phyloP scores from a whole-genome alignment of 805 yeast genomes.

The Sungouiella blattae region DNA sequence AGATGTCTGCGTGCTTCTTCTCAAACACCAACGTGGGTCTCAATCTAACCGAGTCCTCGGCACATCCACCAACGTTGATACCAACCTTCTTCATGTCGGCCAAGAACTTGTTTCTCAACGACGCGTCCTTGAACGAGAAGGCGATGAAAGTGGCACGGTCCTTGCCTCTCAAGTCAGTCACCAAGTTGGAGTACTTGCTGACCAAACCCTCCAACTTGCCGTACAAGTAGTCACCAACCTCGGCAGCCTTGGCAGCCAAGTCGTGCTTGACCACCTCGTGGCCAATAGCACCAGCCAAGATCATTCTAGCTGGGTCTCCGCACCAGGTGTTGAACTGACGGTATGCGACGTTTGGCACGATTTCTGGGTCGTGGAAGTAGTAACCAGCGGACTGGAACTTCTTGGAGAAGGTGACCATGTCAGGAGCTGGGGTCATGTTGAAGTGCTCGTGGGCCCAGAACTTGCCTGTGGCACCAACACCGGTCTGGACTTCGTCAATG shows the following conservation, averaged over 20 bases:
- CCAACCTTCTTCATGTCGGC: constrained; percentile 59
- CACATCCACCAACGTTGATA: constrained; percentile 83
- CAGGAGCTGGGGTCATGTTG: constrained; percentile 71
- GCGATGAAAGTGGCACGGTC: constrained; percentile 77
- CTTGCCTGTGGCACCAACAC: constrained; percentile 82
- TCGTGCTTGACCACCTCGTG: constrained; percentile 60
- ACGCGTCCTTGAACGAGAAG: constrained; percentile 59
- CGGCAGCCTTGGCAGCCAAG: constrained; percentile 51
- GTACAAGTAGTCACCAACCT: constrained; percentile 68
- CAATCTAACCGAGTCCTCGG: constrained; percentile 71
- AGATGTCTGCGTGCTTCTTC: constrained; percentile 73
- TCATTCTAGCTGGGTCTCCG: constrained; percentile 82
- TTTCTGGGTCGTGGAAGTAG: constrained; percentile 70
- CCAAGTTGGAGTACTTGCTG: constrained; percentile 48
- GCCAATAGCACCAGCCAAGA: constrained; percentile 72
- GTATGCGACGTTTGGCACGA: constrained; percentile 74
- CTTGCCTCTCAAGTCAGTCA: constrained; percentile 68
- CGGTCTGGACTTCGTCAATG: constrained; percentile 87
- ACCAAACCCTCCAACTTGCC: constrained; percentile 51
- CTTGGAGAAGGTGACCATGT: constrained; percentile 82
- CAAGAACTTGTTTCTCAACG: constrained; percentile 60
- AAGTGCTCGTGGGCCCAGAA: constrained; percentile 90
- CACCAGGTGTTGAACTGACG: constrained; percentile 94
- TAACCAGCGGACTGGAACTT: constrained; percentile 89
- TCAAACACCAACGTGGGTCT: constrained; percentile 79